Conservation (phyloP, 2,329 filamentous ascomycete genomes). For the Pseudocercospora macadamiae region DNA sequence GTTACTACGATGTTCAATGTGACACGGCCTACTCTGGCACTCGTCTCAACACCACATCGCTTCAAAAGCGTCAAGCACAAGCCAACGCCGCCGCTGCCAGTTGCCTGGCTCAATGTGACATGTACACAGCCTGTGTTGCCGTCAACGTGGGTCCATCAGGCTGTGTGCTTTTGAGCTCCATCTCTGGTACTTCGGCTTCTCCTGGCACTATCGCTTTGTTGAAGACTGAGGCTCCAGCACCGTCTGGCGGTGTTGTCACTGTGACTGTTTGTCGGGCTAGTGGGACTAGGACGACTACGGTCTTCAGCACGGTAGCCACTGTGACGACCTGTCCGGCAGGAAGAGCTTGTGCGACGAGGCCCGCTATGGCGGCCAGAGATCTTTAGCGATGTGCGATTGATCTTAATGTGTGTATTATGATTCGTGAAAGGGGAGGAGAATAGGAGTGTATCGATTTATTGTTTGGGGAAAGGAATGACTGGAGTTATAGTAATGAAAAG, state of each 20-base stretch:
- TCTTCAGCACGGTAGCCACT: constrained; percentile 8
- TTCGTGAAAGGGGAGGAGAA: background rate
- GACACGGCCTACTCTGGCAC: constrained; percentile 4
- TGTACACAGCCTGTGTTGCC: background rate
- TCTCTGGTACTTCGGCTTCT: background rate
- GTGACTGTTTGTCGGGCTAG: background rate
- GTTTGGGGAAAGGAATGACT: too few relatives aligned
- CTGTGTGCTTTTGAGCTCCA: constrained; percentile 1
- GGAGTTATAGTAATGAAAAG: background rate
- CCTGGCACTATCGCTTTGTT: constrained; percentile 3
- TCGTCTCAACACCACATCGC: background rate
- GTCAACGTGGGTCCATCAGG: background rate
- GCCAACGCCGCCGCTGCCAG: background rate
- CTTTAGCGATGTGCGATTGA: background rate
- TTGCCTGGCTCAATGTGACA: constrained; percentile 5
- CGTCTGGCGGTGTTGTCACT: background rate
- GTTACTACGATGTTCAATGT: constrained; percentile 5
- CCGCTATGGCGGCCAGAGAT: background rate
- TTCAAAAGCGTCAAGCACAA: background rate
- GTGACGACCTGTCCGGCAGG: constrained; percentile 4
- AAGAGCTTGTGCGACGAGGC: background rate
- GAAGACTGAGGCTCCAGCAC: background rate
- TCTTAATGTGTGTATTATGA: background rate
- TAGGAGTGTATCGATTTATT: background rate
- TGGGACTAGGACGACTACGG: background rate